These are phyloP conservation scores for Scutellaria barbata DNA, from an alignment of 257 asterid species.

Conservation along the genomic window DNA sequence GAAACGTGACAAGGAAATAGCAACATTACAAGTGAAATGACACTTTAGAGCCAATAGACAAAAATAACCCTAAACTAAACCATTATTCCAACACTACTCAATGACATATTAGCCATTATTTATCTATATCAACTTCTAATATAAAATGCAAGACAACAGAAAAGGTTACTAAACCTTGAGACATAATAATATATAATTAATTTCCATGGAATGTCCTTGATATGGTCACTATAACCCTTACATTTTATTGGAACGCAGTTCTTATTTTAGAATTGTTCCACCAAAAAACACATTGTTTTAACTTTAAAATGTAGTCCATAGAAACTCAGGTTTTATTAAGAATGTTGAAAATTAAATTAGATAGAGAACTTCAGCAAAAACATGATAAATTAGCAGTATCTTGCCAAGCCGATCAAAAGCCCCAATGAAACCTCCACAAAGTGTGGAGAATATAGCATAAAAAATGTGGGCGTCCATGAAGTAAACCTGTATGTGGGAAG, in stretches of 20 bases:
- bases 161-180: slow-evolving; percentile 21
- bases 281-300: background rate
- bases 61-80: too few relatives aligned
- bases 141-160: slow-evolving; percentile 19
- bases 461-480: slow-evolving; percentile 87
- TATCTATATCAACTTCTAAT: background rate
- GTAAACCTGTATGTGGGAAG: slow-evolving; percentile 61
- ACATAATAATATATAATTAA: too few relatives aligned
- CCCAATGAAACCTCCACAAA: slow-evolving; percentile 80
- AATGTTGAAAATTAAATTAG: slow-evolving; percentile 12
- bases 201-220: slow-evolving; percentile 2
- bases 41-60: too few relatives aligned
- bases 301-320: slow-evolving; percentile 8
- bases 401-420: slow-evolving; percentile 87
- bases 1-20: too few relatives aligned
- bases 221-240: background rate
- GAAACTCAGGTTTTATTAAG: background rate
- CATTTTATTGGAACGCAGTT: slow-evolving; percentile 20
- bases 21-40: too few relatives aligned
- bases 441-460: slow-evolving; percentile 75
- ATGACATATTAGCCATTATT: background rate
- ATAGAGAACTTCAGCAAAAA: slow-evolving; percentile 11
- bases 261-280: slow-evolving; percentile 2
- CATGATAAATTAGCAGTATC: slow-evolving; percentile 45
- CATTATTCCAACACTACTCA: too few relatives aligned